Base-by-base conservation (phyloP, 805 yeast species). In the Kockiozyma suomiensis region DNA sequence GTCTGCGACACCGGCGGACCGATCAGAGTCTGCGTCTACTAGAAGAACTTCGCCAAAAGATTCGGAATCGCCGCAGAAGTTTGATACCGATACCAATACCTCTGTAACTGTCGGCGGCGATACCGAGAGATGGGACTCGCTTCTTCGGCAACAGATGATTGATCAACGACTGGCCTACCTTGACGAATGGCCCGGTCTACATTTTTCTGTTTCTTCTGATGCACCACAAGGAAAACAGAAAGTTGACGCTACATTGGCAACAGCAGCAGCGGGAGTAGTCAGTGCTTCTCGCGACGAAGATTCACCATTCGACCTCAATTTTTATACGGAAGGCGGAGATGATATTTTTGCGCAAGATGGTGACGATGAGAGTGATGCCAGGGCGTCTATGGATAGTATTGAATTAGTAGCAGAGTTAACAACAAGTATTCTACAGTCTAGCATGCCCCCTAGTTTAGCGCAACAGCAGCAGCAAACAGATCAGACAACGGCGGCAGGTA, bases 361-460 rank as follows among this genome's bases (percentile, higher is more conserved):
- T 21, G 53, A 49, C 43, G 43, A 37, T 19, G 53, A 49, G 15
- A 35, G 53, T 25, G 53, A 49, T 23, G 53, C 53, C 23, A 35
- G 43, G 21, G 53, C 37, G 53, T 49, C 53, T 35, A 49, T 49
- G 43, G 53, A 49, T 37, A 35, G 53, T 37, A 49, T 49, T 30
- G 53, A 49, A 19, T 23, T 49, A 35, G 53, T 49, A 25, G 53
- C 53, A 49, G 53, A 49, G 53, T 49, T 49, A 49, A 49, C 53
- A 23, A 49, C 53, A 19, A 49, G 45, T 43, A 49, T 49, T 23
- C 21, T 35, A 37, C 32, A 49, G 53, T 37, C 53, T 48, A 48
- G 51, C 33, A 13, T 38, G 42, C 4, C 42, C n/a, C 26, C 50
- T 23, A 30, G n/a, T 46, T 10, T 35, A 30, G 40, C 41, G 30